These are phyloP conservation scores for Cyberlindnera nakhonratchasimensis DNA, from an alignment of 805 yeast genomes.

Conservation along the genomic window DNA sequence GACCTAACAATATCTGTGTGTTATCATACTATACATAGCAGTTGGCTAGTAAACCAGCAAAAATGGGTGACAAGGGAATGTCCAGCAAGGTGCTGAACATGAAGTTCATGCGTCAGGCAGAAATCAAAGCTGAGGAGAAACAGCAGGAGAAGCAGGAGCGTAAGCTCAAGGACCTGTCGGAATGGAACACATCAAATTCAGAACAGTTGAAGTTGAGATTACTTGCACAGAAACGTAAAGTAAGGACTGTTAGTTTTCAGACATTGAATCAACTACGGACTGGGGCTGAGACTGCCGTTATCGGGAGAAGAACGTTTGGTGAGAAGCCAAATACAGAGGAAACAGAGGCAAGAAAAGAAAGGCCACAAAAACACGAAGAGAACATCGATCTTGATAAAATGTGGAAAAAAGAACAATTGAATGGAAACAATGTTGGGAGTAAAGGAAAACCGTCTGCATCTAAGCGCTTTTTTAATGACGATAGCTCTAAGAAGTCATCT, in stretches of 20 bases:
- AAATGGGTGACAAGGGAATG: conserved; percentile 25
- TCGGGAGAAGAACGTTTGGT: conserved; percentile 32
- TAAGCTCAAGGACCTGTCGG: conserved; percentile 42
- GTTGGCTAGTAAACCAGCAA: neutral
- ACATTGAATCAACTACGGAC: conserved; percentile 32
- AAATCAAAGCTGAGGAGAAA: conserved; percentile 31
- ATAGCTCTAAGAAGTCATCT: conserved; percentile 15
- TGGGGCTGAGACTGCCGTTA: conserved; percentile 7
- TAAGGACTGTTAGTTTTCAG: conserved; percentile 40
- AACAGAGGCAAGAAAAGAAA: conserved; percentile 1
- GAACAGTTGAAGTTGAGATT: conserved; percentile 29
- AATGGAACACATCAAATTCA: conserved; percentile 29
- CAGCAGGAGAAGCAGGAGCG: conserved; percentile 34
- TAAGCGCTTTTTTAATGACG: conserved; percentile 14
- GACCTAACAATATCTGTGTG: too few relatives aligned
- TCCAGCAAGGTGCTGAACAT: conserved; percentile 78
- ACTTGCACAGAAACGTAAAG: conserved; percentile 27
- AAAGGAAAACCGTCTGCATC: conserved; percentile 8
- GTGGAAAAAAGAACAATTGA: conserved; percentile 28
- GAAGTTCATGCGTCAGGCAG: conserved; percentile 64
- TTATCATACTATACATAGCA: too few relatives aligned
- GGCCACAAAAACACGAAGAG: conserved; percentile 4
- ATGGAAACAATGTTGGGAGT: conserved; percentile 10
- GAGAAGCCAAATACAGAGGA: conserved; percentile 22
- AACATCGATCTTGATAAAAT: conserved; percentile 14